Base-by-base conservation (phyloP, 2,329 filamentous ascomycete species). In the Alternaria sp. region DNA sequence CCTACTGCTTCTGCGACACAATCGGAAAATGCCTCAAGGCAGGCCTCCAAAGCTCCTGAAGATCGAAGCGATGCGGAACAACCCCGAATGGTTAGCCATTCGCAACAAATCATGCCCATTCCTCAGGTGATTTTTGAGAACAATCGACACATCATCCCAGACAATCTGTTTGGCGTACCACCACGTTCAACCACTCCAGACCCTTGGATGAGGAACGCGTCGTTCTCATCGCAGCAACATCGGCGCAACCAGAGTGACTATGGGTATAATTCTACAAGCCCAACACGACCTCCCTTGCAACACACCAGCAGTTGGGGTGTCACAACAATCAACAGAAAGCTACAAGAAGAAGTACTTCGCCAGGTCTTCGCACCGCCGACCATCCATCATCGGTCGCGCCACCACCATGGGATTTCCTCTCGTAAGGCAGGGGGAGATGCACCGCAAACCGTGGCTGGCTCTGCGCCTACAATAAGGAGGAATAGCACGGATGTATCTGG, bases 51-150 rank as follows among this genome's bases (percentile, higher is more conserved):
- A 48, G 48, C 51, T n/a, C 39, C 56, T 24, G 51, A 45, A 14
- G 51, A 68, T 10, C 50, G 58, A 7, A 57, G 51, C 1, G 58
- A 63, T 9, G 67, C 66, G 51, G 68, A 71, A 29, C 65, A 63
- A 34, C 69, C 69, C 31, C 69, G 87, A 46, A 82, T 88, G 46
- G 84, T 89, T 60, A 89, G 87, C 71, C 93, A 97, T 75, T 96
- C 92, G 11, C 84, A 97, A 60, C 85, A 91, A 56, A 85, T 86
- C 34, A 85, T 87, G 33, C 86, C 90, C 23, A 87, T 96, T 29
- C 93, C 94, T 2, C 94, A 95, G 39, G 94, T 98, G 45, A 92
- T 95, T 0, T 92, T 97, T 61, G 91, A 94, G 71, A 93, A 97
- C 75, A 98, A 98, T 74, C 87, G 90, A 64, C 94, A 98, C 73